Percentiles rank a stretch among this genome's conserved stretches.
Conservation (phyloP, 768 basidiomycete genomes). For the Calvatia gigantea region DNA sequence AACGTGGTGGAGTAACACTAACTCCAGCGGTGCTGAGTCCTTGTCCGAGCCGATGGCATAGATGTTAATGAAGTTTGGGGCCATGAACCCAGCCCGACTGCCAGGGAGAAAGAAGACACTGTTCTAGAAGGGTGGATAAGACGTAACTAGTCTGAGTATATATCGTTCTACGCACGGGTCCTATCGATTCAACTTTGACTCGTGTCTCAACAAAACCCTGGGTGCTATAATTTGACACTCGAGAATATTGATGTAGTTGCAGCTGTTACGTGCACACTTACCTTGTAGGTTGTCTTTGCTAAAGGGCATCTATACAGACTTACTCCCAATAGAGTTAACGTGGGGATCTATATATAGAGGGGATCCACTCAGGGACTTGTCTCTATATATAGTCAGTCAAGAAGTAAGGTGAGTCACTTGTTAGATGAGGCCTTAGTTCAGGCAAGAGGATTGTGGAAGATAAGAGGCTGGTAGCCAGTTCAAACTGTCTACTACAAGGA, state of each 20-base stretch:
- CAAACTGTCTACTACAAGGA: too few species aligned
- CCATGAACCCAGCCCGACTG: not conserved
- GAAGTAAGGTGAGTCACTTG: too few species aligned
- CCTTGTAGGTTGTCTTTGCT: too few species aligned
- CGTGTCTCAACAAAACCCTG: not conserved
- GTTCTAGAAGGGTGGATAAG: not conserved
- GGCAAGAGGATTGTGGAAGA: too few species aligned
- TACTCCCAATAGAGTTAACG: too few species aligned
- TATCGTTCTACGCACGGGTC: not conserved
- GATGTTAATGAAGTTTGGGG: not conserved
- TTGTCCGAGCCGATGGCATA: not conserved
- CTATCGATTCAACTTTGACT: not conserved
- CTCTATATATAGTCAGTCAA: too few species aligned
- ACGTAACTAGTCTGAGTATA: not conserved
- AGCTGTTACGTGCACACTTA: too few species aligned
- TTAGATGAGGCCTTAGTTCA: too few species aligned
- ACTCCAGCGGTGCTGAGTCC: not conserved
- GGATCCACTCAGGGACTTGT: too few species aligned
- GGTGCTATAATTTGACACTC: not conserved
- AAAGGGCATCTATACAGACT: too few species aligned
- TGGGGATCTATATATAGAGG: too few species aligned
- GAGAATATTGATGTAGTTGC: not conserved
- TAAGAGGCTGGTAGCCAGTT: too few species aligned
- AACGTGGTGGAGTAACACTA: not conserved
- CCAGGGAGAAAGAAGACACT: not conserved